phyloP scores from a whole-genome alignment of 2,329 filamentous ascomycete species.

The Aspergillus fumigatiaffinis region DNA sequence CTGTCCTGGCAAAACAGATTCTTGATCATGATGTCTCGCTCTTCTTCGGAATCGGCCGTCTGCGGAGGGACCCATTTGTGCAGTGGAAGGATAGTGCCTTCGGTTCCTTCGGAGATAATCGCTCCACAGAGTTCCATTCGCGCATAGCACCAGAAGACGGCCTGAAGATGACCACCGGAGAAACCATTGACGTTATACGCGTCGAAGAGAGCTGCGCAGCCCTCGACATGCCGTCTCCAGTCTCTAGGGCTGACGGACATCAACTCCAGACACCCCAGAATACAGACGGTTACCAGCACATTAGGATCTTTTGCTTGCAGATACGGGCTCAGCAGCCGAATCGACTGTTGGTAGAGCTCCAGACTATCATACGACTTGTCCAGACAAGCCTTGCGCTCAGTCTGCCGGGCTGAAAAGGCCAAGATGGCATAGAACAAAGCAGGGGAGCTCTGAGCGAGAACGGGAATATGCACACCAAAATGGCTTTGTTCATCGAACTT shows the following conservation, averaged over 20 bases:
- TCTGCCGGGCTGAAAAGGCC: slow-evolving; percentile 50
- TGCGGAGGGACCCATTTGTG: slow-evolving; percentile 45
- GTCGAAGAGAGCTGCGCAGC: slow-evolving; percentile 50
- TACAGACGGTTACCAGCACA: slow-evolving; percentile 50
- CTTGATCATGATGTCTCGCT: slow-evolving; percentile 14
- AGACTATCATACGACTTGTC: slow-evolving; percentile 46
- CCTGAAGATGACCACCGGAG: slow-evolving; percentile 48
- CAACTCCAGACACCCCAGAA: slow-evolving; percentile 52
- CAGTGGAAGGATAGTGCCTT: slow-evolving; percentile 48
- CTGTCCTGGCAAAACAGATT: slow-evolving; percentile 19
- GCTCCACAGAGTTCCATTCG: slow-evolving; percentile 54
- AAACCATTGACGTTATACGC: slow-evolving; percentile 49
- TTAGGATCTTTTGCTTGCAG: slow-evolving; percentile 46
- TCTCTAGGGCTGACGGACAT: slow-evolving; percentile 44
- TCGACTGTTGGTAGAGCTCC: slow-evolving; percentile 50
- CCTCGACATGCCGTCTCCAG: slow-evolving; percentile 54
- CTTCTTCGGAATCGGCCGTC: slow-evolving; percentile 28
- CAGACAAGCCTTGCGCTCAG: slow-evolving; percentile 45
- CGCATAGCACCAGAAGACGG: slow-evolving; percentile 55
- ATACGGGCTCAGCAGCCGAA: slow-evolving; percentile 44
- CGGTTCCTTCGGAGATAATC: slow-evolving; percentile 49
- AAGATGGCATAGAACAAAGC: slow-evolving; percentile 49
- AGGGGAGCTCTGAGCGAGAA: slow-evolving; percentile 44
- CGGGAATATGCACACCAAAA: slow-evolving; percentile 49
- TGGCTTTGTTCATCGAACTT: slow-evolving; percentile 52